Conservation (phyloP, 1,284 basidiomycete genomes). For the Trichosporon coremiiforme region DNA sequence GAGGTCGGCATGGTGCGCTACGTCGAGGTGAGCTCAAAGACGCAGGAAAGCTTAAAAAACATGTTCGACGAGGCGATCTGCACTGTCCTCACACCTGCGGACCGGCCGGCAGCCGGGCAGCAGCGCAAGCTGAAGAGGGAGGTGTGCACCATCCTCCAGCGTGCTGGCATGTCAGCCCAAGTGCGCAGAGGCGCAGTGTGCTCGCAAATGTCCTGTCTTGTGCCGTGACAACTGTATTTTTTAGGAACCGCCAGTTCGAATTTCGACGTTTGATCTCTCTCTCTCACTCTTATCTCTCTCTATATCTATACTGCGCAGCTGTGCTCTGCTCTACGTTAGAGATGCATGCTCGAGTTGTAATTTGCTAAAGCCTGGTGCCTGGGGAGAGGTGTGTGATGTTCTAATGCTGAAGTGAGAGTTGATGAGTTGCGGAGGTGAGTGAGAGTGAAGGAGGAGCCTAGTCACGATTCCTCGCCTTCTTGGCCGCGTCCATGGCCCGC, state of each 20-base stretch:
- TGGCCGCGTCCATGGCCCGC: slow-evolving; percentile 26
- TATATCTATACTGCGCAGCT: not conserved
- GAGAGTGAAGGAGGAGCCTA: not conserved
- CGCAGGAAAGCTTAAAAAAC: slow-evolving; percentile 63
- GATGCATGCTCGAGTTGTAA: slow-evolving; percentile 30
- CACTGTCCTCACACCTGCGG: slow-evolving; percentile 56
- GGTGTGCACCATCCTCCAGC: slow-evolving; percentile 54
- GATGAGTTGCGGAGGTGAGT: not conserved
- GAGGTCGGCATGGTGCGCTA: slow-evolving; percentile 97
- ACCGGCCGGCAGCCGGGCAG: slow-evolving; percentile 32
- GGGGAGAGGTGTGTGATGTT: not conserved
- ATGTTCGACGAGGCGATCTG: slow-evolving; percentile 97
- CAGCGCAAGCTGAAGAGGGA: slow-evolving; percentile 50
- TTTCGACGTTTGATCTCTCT: not conserved
- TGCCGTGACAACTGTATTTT: not conserved
- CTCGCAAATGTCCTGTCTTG: too few relatives aligned
- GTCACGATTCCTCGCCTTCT: slow-evolving; percentile 20
- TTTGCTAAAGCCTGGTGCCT: not conserved
- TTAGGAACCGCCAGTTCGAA: not conserved
- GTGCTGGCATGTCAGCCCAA: not conserved
- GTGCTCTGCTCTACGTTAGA: not conserved
- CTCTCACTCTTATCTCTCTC: too few relatives aligned
- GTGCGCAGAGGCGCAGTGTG: too few relatives aligned
- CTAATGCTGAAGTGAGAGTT: not conserved
- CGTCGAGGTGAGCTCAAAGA: slow-evolving; percentile 93